Base-by-base conservation (phyloP, 2,329 filamentous ascomycete species). In the Aspergillus sp. region DNA sequence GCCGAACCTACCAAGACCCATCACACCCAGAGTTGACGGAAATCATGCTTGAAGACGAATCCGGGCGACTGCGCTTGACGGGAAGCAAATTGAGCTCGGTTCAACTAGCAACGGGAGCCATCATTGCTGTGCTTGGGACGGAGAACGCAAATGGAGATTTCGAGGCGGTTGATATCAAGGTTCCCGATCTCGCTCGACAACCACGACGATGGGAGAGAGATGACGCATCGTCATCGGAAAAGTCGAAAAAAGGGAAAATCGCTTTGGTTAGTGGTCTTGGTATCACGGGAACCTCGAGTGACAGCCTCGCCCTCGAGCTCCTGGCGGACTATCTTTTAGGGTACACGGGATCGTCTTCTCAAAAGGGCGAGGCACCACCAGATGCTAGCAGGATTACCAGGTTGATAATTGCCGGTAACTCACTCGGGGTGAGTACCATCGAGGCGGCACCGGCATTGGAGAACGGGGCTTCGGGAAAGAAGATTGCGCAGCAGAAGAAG, bases 21-120 rank as follows among this genome's bases (percentile, higher is more conserved):
- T 70, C 72, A 12, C 65, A 76, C 46, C 74, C 72, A 17, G 68
- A 68, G 11, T 60, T 63, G 20, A 85, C 91, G 49, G 78, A 86
- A 59, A 84, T 91, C 64, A 96, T 96, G 87, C 80, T 99, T 40
- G 95, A 99, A 74, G 95, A 99, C 73, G 93, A 98, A 74, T 97
- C 92, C 0, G 95, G 95, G 47, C 88, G 96, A 22, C 81, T 99
- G 64, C 84, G 87, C 19, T 79, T 99, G 7, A 87, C 89, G 0
- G 95, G 95, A 3, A 82, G 84, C 42, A 74, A 86, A 19, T 78
- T 99, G 48, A 80, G 83, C 61, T 82, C 83, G 1, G 82, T 89
- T 22, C 80, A 91, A 59, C 83, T 98, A 7, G 93, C 96, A 2
- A 99, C 95, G 0, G 95, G 95, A 24, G 96, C 91, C 67, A 92